Evolutionary conservation across 768 basidiomycete genomes (phyloP), one percentile per base, ranked within the genome.

Genomic region (Asterophora parasitica): DNA sequence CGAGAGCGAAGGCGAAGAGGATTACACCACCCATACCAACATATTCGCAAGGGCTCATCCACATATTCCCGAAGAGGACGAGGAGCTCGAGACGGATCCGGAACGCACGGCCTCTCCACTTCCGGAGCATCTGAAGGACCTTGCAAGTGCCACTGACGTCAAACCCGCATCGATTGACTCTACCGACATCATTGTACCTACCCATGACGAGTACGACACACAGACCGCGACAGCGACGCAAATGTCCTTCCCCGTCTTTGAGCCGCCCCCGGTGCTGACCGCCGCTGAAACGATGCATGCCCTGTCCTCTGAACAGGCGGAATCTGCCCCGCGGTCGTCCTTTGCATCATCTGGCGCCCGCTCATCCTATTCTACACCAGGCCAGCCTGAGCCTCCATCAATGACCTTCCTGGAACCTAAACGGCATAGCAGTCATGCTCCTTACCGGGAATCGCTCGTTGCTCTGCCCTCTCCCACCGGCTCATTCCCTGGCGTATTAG

Each of bases 21-120:
- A 65, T 6, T 75, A 63, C 51, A 68, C 72, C 35, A 59, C 60
- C 34, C 67, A 55, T 64, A 65, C 71, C 50, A 66, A 53, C 46
- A 63, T 54, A 5, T 62, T 69, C 41, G 66, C 67, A 44, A 65
- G 76, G 40, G 68, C 68, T 3, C 81, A 85, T 56, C 76, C 82
- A 12, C 72, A 78, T 53, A 88, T 87, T 19, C 69, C 78, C 15
- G 86, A 89, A 60, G 85, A 85, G 53, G 83, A 86, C 12, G 87
- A 88, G 52, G 76, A 75, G 0, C 76, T 70, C 13, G 73, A 65
- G 23, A 55, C 53, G 10, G 60, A 64, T 20, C 52, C 49, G 44
- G 50, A 53, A 37, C 51, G 59, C n/a, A 51, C 55, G 36, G 50
- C 61, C 36, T 53, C 48, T 12, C 30, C 42, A 12, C 30, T 30